phyloP scores from a whole-genome alignment of 2,329 filamentous ascomycete genomes.

The Nannizziopsis barbatae region DNA sequence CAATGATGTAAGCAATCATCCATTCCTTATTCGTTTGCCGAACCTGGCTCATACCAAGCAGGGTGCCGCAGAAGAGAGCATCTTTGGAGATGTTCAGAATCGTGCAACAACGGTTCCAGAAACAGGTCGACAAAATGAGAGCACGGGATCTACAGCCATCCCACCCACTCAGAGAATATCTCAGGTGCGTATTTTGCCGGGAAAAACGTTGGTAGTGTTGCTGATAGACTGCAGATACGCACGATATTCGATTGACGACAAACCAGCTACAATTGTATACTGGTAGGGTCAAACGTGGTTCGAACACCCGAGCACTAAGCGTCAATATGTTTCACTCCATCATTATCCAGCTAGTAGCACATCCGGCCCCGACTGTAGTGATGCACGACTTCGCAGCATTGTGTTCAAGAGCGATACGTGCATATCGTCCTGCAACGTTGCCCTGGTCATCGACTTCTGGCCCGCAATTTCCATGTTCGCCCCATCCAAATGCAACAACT shows the following conservation, averaged over 20 bases:
- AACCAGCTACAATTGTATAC: not conserved
- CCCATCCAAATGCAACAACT: constrained; percentile 87
- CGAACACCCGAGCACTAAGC: too few relatives aligned
- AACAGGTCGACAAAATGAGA: constrained; percentile 1
- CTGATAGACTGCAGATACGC: constrained; percentile 18
- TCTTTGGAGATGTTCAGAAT: constrained; percentile 26
- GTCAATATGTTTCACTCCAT: not conserved
- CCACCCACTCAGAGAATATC: constrained; percentile 41
- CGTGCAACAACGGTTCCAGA: constrained; percentile 21
- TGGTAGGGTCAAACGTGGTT: too few relatives aligned
- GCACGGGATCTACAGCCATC: constrained; percentile 18
- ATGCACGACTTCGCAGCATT: constrained; percentile 43
- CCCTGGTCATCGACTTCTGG: constrained; percentile 49
- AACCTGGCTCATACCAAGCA: constrained; percentile 11
- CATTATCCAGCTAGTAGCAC: constrained; percentile 73
- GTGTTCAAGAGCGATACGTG: constrained; percentile 50
- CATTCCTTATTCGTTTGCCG: not conserved
- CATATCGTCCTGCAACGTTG: constrained; percentile 59
- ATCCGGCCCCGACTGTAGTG: constrained; percentile 63
- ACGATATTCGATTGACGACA: constrained; percentile 36
- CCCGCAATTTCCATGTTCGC: constrained; percentile 94
- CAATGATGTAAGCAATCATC: constrained; percentile 31
- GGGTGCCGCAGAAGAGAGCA: constrained; percentile 24
- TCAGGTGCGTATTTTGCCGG: constrained; percentile 26
- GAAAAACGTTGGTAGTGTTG: constrained; percentile 13